phyloP scores from a whole-genome alignment of 306 rosid genomes.

The Rosa persica region DNA sequence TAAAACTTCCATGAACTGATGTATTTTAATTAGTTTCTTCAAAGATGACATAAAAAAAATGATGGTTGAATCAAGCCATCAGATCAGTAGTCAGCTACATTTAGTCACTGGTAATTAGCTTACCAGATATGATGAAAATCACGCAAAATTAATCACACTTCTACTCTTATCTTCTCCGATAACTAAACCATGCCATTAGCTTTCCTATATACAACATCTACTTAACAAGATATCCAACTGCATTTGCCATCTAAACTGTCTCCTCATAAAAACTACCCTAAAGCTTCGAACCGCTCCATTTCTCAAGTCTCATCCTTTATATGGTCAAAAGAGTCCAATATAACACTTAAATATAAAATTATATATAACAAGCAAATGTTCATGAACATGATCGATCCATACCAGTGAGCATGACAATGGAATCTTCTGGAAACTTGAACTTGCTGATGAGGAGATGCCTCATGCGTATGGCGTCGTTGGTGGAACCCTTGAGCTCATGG shows the following conservation, averaged over 20 bases:
- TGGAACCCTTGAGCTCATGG: constrained; percentile 88
- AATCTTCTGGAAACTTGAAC: constrained; percentile 68
- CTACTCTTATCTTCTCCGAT: not conserved
- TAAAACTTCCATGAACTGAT: not conserved
- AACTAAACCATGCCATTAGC: not conserved
- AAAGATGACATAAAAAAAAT: not conserved
- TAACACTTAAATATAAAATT: too few relatives aligned
- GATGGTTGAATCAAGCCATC: not conserved
- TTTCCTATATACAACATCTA: not conserved
- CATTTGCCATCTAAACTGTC: too few relatives aligned
- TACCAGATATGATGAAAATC: not conserved
- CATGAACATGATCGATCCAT: not conserved
- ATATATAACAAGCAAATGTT: not conserved
- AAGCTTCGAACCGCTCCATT: not conserved
- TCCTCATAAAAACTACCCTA: not conserved
- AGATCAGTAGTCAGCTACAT: not conserved
- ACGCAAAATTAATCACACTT: not conserved
- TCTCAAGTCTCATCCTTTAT: too few relatives aligned
- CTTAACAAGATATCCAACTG: not conserved
- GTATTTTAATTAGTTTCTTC: not conserved
- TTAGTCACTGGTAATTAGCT: not conserved
- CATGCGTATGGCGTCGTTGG: constrained; percentile 94
- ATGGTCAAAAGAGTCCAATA: not conserved
- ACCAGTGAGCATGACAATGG: constrained; percentile 95
- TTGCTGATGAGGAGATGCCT: constrained; percentile 67